Evolutionary conservation across 2,329 filamentous ascomycete genomes (phyloP), one percentile per base, ranked within the genome.

Genomic region (Clarireedia hainanense): DNA sequence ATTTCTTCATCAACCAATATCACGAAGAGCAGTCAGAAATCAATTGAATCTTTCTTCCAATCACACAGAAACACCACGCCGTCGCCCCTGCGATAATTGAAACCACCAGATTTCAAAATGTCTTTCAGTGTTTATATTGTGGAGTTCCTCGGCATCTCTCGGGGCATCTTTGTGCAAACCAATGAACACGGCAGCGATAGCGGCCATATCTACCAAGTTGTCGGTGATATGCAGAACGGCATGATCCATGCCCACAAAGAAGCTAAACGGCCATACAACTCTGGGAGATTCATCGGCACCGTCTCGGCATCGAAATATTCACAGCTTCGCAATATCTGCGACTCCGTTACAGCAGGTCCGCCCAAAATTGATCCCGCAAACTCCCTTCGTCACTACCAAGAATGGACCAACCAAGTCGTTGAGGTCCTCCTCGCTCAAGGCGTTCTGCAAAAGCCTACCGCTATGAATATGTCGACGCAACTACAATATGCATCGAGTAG

Each of bases 211-310:
- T 58, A 49, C 39, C 48, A 58, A 52, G 53, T 56, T 27, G 47
- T 27, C 10, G 47, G 57, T 14, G 43, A 56, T 26, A 58, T 58
- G 26, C 48, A 52, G 9, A 48, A 58, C 14, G 53, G 57, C 36
- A 58, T 56, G 53, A 23, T 47, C 4, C 34, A 58, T 52, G 15
- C 17, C 9, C 48, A 56, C 45, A 58, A 56, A 52, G 52, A 58
- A 36, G 43, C 45, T 9, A 43, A 46, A 40, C 30, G 47, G 34
- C 53, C 48, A 14, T 45, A 46, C 12, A 51, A 45, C 5, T 43
- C 48, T 9, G 24, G 34, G 9, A 37, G 23, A 17, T 56, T 58
- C 15, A 45, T 46, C 20, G 53, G 57, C 53, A 56, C 52, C 14
- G 52, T 50, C 24, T 55, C 52, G 5, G 9, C n/a, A 50, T 55